phyloP scores from a whole-genome alignment of 2,329 filamentous ascomycete species.

The Cordyceps tenuipes region DNA sequence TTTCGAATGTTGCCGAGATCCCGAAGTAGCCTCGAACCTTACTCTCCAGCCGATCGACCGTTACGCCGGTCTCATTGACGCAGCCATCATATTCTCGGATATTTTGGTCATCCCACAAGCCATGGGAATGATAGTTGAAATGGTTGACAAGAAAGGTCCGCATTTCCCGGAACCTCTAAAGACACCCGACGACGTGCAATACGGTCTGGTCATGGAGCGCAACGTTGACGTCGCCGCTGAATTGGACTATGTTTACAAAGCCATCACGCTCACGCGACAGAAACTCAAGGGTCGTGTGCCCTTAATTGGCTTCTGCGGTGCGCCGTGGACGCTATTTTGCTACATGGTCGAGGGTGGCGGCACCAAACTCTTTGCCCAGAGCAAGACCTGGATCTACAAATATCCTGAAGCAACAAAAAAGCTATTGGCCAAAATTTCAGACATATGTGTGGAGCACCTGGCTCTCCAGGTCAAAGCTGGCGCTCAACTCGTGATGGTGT shows the following conservation, averaged over 20 bases:
- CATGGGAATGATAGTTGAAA: constrained; percentile 97
- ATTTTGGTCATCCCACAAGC: constrained; percentile 97
- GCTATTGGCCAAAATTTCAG: constrained; percentile 82
- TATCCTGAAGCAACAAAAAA: constrained; percentile 73
- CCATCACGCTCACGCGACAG: constrained; percentile 81
- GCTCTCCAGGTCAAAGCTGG: constrained; percentile 88
- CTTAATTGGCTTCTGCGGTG: constrained; percentile 91
- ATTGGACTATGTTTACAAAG: constrained; percentile 90
- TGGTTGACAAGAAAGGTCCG: constrained; percentile 95
- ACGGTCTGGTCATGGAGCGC: constrained; percentile 64
- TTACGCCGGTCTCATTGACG: constrained; percentile 82
- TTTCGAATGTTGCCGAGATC: constrained; percentile 92
- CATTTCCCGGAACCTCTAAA: constrained; percentile 82
- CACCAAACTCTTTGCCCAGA: constrained; percentile 87
- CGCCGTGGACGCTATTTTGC: constrained; percentile 92
- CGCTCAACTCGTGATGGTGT: constrained; percentile 89
- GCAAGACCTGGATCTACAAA: constrained; percentile 94
- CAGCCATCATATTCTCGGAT: constrained; percentile 97
- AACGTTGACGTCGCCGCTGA: constrained; percentile 78
- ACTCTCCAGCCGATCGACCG: constrained; percentile 94
- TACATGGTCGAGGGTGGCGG: constrained; percentile 99
- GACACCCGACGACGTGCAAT: constrained; percentile 75
- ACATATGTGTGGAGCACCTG: constrained; percentile 90
- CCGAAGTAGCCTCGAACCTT: constrained; percentile 85
- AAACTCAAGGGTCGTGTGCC: constrained; percentile 86